These are phyloP conservation scores for Madurella fahalii DNA, from an alignment of 2,329 filamentous ascomycete species.

Conservation along the genomic window DNA sequence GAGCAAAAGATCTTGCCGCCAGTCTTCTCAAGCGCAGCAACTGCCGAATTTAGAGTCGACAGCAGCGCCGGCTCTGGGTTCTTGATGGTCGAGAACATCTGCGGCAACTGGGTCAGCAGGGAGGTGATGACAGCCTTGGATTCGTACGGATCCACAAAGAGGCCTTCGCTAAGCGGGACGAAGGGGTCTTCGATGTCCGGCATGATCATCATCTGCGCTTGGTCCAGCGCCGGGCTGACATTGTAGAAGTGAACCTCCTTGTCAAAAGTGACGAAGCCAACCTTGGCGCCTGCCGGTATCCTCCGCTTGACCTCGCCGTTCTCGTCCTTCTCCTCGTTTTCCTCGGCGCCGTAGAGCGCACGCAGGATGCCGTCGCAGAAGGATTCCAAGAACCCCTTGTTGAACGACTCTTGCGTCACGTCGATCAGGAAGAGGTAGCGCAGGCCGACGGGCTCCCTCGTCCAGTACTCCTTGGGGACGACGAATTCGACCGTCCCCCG, in stretches of 20 bases:
- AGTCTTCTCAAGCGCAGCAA: conserved; percentile 78
- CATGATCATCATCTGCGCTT: conserved; percentile 98
- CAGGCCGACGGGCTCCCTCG: conserved; percentile 83
- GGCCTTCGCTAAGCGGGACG: conserved; percentile 80
- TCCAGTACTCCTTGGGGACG: conserved; percentile 98
- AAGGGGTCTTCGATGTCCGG: conserved; percentile 96
- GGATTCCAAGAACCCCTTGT: conserved; percentile 83
- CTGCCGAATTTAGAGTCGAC: conserved; percentile 75
- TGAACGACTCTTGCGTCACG: conserved; percentile 85
- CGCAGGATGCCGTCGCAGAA: conserved; percentile 85
- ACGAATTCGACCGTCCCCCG: conserved; percentile 93
- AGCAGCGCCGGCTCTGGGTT: conserved; percentile 87
- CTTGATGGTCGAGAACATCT: conserved; percentile 82
- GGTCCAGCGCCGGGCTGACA: conserved; percentile 71
- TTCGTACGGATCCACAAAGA: conserved; percentile 93
- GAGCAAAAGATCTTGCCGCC: conserved; percentile 92
- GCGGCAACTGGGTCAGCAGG: conserved; percentile 78
- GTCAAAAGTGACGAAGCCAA: conserved; percentile 94
- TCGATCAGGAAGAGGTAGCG: conserved; percentile 91
- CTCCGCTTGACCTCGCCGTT: conserved; percentile 52
- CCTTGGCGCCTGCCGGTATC: conserved; percentile 75
- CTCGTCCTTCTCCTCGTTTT: conserved; percentile 45
- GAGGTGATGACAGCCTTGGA: conserved; percentile 82
- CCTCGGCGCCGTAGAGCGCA: conserved; percentile 72
- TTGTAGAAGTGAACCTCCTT: conserved; percentile 99